Evolutionary conservation across 148 eudicot genomes (phyloP).

Genomic region (Dysphania ambrosioides): DNA sequence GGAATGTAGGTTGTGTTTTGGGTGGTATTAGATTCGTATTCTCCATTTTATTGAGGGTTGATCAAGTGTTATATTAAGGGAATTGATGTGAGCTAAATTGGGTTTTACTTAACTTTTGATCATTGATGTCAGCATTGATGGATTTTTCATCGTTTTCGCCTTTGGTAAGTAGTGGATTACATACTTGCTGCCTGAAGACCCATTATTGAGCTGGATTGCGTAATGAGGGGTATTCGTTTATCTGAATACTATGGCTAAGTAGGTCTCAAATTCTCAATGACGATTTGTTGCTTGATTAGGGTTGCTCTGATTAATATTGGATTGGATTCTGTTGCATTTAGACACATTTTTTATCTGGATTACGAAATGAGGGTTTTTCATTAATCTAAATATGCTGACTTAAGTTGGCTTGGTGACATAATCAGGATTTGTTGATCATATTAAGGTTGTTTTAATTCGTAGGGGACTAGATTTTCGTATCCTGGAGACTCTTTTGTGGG

Average conservation of each 20-base stretch:
- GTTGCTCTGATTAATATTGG: too few species aligned
- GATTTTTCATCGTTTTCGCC: not conserved
- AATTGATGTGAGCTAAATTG: slow-evolving; percentile 11
- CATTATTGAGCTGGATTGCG: too few species aligned
- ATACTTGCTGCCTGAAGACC: too few species aligned
- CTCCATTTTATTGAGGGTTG: slow-evolving; percentile 11
- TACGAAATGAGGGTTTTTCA: not conserved
- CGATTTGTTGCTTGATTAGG: too few species aligned
- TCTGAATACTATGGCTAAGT: too few species aligned
- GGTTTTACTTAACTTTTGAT: not conserved
- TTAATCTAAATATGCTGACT: not conserved
- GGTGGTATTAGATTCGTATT: slow-evolving; percentile 14
- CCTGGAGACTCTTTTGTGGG: too few species aligned
- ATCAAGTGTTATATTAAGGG: slow-evolving; percentile 2
- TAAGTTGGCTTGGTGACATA: not conserved
- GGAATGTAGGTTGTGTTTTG: slow-evolving; percentile 30
- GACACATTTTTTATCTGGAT: not conserved
- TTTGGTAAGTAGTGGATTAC: too few species aligned
- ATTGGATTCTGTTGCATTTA: not conserved
- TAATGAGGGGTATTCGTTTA: too few species aligned
- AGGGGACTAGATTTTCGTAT: too few species aligned
- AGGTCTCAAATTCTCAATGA: too few species aligned
- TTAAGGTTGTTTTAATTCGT: too few species aligned
- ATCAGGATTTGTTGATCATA: too few species aligned
- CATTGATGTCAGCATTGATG: slow-evolving; percentile 5